Conservation (phyloP, 139 green algal genomes). For the Mesotaenium endlicherianum region DNA sequence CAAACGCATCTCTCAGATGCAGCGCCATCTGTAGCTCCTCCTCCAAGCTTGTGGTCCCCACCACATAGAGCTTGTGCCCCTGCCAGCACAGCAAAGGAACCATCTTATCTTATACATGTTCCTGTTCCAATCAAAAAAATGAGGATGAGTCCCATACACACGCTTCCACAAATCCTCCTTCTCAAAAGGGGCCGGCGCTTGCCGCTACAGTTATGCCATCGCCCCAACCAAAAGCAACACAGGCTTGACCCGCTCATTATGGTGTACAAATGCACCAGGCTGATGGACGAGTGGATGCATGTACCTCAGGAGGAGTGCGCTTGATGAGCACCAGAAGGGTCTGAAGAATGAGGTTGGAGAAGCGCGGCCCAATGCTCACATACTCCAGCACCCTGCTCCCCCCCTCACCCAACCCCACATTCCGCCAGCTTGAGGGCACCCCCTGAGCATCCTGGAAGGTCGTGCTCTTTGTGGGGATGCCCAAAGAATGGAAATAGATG, state of each 20-base stretch:
- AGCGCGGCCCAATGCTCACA: slow-evolving; percentile 91
- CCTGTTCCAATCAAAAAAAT: background rate
- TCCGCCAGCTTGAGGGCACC: background rate
- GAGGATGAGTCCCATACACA: background rate
- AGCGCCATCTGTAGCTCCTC: slow-evolving; percentile 51
- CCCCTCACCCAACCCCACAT: background rate
- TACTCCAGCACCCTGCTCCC: slow-evolving; percentile 85
- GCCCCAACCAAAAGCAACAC: background rate
- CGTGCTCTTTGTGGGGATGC: background rate
- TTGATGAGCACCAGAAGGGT: slow-evolving; percentile 94
- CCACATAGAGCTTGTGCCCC: slow-evolving; percentile 81
- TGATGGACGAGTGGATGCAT: background rate
- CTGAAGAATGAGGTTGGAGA: slow-evolving; percentile 92
- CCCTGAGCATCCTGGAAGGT: background rate
- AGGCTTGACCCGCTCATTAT: background rate
- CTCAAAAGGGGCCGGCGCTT: background rate
- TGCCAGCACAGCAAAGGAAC: background rate
- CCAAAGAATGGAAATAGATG: background rate
- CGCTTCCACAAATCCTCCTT: background rate
- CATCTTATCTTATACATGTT: no score
- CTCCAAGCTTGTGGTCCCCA: slow-evolving; percentile 67
- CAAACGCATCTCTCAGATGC: slow-evolving; percentile 68
- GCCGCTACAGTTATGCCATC: background rate
- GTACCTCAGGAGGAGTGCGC: slow-evolving; percentile 74
- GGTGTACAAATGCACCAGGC: background rate